These are phyloP conservation scores for Fusarium xyrophilum DNA, from an alignment of 2,329 filamentous ascomycete species.

Conservation along the genomic window DNA sequence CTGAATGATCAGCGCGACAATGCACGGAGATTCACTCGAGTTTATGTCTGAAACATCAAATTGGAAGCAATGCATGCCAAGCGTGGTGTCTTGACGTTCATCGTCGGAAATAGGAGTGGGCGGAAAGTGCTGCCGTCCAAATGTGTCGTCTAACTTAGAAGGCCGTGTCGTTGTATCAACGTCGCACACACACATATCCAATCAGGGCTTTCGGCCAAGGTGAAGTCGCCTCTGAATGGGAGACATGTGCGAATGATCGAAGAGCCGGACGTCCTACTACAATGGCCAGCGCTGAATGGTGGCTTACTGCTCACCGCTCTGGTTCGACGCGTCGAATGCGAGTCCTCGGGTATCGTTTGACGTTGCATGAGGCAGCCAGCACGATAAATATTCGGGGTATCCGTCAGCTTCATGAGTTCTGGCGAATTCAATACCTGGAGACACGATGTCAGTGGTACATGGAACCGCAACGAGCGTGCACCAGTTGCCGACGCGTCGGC, in stretches of 20 bases:
- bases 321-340: background rate
- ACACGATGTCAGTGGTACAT: background rate
- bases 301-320: fast-evolving
- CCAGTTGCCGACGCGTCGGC: background rate
- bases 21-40: background rate
- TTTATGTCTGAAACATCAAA: background rate
- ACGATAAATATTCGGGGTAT: background rate
- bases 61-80: background rate
- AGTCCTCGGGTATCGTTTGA: background rate
- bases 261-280: background rate
- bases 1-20: background rate
- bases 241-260: background rate
- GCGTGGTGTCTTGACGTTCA: background rate
- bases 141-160: background rate
- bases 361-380: background rate
- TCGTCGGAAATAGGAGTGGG: background rate
- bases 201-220: background rate
- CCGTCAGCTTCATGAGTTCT: background rate
- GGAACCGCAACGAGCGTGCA: background rate
- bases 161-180: background rate
- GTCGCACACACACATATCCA: background rate
- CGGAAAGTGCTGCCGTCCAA: background rate
- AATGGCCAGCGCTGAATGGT: background rate
- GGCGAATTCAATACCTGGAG: background rate
- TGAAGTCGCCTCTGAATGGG: background rate